Percentiles rank a stretch among this genome's conserved stretches.
Conservation (phyloP, 2,329 filamentous ascomycete species). For the Aspergillus puulaauensis region DNA sequence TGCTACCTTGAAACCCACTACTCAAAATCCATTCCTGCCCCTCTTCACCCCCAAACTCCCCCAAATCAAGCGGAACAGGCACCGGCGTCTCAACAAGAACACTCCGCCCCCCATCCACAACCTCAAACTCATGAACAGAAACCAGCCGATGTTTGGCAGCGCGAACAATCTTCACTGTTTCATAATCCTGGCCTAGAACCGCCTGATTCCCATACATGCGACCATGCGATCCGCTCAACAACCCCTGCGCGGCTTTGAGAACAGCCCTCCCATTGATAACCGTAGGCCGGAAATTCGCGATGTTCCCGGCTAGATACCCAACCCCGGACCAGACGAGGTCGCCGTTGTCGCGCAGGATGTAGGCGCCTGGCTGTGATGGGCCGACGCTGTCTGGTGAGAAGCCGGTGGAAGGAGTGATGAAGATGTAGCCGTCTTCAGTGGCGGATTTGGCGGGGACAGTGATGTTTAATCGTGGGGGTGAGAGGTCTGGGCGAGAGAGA, state of each 20-base stretch:
- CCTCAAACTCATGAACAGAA: constrained; percentile 57
- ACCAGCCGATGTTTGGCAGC: constrained; percentile 48
- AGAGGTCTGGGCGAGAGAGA: constrained; percentile 48
- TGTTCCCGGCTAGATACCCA: constrained; percentile 49
- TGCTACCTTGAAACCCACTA: constrained; percentile 52
- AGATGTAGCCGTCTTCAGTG: constrained; percentile 38
- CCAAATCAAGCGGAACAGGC: constrained; percentile 48
- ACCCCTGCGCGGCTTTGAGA: constrained; percentile 47
- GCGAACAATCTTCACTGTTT: constrained; percentile 53
- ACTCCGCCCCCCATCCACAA: constrained; percentile 51
- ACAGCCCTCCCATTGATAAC: constrained; percentile 42
- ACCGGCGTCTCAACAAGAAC: constrained; percentile 56
- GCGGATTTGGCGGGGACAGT: constrained; percentile 36
- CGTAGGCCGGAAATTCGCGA: background rate
- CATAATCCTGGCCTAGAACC: constrained; percentile 55
- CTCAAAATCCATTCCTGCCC: constrained; percentile 58
- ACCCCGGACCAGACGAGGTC: constrained; percentile 60
- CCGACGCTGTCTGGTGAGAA: constrained; percentile 18
- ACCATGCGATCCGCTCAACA: constrained; percentile 37
- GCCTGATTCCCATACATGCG: constrained; percentile 56
- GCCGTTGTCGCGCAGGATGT: constrained; percentile 56
- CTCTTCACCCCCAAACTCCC: constrained; percentile 45
- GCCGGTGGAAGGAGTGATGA: constrained; percentile 37
- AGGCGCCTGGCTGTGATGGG: constrained; percentile 53
- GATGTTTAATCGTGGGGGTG: constrained; percentile 43